Evolutionary conservation across 805 yeast species (phyloP).

Genomic region (Phaffomyces opuntiae): DNA sequence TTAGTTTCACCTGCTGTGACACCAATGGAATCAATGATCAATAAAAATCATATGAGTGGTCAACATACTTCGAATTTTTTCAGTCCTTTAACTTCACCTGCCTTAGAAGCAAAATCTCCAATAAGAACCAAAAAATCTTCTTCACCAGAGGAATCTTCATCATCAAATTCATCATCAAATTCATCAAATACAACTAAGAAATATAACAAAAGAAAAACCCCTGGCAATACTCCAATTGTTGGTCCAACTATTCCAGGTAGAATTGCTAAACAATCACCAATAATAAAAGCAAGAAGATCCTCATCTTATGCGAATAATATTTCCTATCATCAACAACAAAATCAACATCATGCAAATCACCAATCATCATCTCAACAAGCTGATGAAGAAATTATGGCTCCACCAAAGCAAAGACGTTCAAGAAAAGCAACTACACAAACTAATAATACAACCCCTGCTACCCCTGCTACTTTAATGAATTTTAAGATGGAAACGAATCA

Average conservation of each 20-base stretch:
- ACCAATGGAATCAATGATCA: constrained; percentile 37
- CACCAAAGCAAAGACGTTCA: constrained; percentile 18
- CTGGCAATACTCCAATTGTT: constrained; percentile 32
- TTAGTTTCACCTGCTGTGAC: constrained; percentile 71
- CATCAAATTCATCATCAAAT: not conserved
- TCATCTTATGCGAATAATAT: constrained; percentile 13
- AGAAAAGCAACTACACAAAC: constrained; percentile 11
- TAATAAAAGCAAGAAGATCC: constrained; percentile 25
- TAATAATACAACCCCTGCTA: constrained; percentile 18
- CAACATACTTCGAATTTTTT: constrained; percentile 18
- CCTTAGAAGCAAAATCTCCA: constrained; percentile 40
- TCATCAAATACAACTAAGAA: constrained; percentile 10
- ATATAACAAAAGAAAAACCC: constrained; percentile 31
- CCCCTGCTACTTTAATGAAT: constrained; percentile 24
- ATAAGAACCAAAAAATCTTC: constrained; percentile 15
- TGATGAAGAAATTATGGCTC: constrained; percentile 14
- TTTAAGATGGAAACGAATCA: constrained; percentile 11
- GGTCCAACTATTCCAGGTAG: constrained; percentile 29
- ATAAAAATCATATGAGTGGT: constrained; percentile 5
- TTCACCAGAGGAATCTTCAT: constrained; percentile 18
- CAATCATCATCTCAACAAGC: constrained; percentile 14
- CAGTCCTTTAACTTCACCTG: constrained; percentile 62
- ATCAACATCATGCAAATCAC: constrained; percentile 2
- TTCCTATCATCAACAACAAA: constrained; percentile 14
- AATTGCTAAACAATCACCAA: constrained; percentile 32